These are phyloP conservation scores for Collybiopsis luxurians DNA, from an alignment of 768 basidiomycete species.

Conservation along the genomic window DNA sequence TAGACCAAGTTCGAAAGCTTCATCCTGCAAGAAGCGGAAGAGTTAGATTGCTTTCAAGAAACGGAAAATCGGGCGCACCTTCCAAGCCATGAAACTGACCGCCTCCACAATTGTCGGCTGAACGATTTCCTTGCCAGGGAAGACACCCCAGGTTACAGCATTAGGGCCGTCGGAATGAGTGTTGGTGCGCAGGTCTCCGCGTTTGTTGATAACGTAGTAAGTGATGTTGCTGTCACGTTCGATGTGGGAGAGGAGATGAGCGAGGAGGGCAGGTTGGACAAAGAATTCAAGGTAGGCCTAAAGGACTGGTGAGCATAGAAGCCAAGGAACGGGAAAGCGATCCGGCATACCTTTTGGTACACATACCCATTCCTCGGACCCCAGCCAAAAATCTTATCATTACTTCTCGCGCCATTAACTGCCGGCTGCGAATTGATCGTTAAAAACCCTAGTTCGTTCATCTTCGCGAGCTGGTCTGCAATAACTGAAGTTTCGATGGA, in stretches of 20 bases:
- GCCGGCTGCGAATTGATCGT: slow-evolving; percentile 98
- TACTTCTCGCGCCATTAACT: slow-evolving; percentile 84
- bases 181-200: slow-evolving; percentile 93
- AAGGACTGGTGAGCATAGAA: not conserved
- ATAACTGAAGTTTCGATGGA: slow-evolving; percentile 84
- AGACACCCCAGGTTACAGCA: slow-evolving; percentile 99
- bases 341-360: slow-evolving; percentile 77
- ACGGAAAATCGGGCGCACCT: slow-evolving; percentile 43
- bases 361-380: slow-evolving; percentile 92
- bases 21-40: slow-evolving; percentile 54
- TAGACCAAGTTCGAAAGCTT: slow-evolving; percentile 87
- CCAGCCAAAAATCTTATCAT: slow-evolving; percentile 89
- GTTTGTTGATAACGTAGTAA: slow-evolving; percentile 96
- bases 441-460: slow-evolving; percentile 91
- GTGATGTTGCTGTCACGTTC: slow-evolving; percentile 87
- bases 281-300: slow-evolving; percentile 98
- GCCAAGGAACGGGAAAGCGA: not conserved
- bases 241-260: slow-evolving; percentile 72
- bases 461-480: slow-evolving; percentile 68
- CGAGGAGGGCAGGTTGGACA: slow-evolving; percentile 71
- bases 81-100: slow-evolving; percentile 98
- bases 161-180: slow-evolving; percentile 94
- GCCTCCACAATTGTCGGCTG: slow-evolving; percentile 97
- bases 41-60: not conserved
- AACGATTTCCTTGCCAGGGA: slow-evolving; percentile 94